A percentile compares a stretch with the other conserved stretches of the same genome.
Conservation (phyloP, 371 early-diverging fungal genomes). For the Haplosporangium sp. region DNA sequence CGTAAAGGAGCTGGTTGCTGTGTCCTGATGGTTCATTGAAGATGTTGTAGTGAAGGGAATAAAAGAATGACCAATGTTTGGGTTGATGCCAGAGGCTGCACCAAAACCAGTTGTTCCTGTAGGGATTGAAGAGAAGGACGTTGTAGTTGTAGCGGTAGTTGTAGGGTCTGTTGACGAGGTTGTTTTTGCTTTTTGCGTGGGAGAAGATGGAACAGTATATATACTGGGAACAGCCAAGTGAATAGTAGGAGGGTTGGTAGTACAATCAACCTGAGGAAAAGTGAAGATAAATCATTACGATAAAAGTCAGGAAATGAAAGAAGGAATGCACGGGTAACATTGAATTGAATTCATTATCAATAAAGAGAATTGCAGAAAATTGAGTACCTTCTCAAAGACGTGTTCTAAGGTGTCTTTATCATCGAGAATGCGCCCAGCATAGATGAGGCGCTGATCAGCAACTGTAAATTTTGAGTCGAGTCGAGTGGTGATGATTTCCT, state of each 20-base stretch:
- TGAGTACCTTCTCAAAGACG: constrained; percentile 48
- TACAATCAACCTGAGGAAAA: constrained; percentile 30
- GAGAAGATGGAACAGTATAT: constrained; percentile 17
- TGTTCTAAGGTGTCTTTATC: constrained; percentile 35
- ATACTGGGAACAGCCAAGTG: constrained; percentile 39
- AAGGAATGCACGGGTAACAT: not conserved
- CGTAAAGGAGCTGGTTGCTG: no score
- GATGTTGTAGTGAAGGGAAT: constrained; percentile 9
- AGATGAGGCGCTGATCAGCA: constrained; percentile 48
- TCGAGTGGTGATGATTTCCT: constrained; percentile 38
- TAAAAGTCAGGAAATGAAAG: not conserved
- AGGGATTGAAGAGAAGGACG: not conserved
- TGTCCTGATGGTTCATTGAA: constrained; percentile 3
- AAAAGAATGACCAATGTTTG: constrained; percentile 10
- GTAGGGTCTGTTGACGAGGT: constrained; percentile 9
- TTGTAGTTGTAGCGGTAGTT: constrained; percentile 4
- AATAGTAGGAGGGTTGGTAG: constrained; percentile 28
- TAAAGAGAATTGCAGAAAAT: not conserved
- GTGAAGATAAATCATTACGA: not conserved
- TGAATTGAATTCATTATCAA: not conserved
- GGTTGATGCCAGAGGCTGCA: constrained; percentile 17
- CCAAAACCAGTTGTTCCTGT: not conserved
- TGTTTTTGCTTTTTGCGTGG: not conserved
- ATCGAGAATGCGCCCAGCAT: constrained; percentile 44
- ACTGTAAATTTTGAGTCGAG: constrained; percentile 20